Evolutionary conservation across 179 eudicot genomes (phyloP), one percentile per base, ranked within the genome.

Genomic region (Amaranthus tricolor): DNA sequence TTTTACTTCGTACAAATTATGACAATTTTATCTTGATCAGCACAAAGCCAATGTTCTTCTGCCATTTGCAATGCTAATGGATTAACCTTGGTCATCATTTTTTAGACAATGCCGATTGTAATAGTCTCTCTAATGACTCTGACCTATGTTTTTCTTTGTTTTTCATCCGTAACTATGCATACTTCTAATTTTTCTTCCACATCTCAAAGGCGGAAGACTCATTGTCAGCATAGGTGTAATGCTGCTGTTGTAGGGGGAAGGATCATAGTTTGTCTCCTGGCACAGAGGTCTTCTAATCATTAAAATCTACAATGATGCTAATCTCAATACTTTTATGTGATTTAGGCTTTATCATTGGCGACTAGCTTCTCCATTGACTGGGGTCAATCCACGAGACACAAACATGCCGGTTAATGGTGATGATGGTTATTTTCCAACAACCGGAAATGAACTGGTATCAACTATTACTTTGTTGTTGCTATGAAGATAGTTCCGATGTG

Each of bases 331-430:
- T 64, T 67, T 58, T 40, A 21, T 75, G 51, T 55, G 50, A 65
- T 58, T 44, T 86, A 94, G 97, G 85, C 77, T 60, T 71, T 84
- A 74, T 16, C 92, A 88, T 64, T 95, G 99, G 99, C 80, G 57
- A 77, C 80, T 81, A 84, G 99, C 99, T 73, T 91, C 99, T 76
- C 99, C 99, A 60, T 95, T 93, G 77, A 54, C 58, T 76, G 88
- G 88, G 68, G 84, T 40, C 43, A 95, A 93, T 82, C 94, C 96
- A 62, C 89, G 98, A 79, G 98, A 95, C 76, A 80, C 70, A 78
- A 80, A 83, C 74, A 91, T 90, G 97, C 99, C 99, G 49, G 74
- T 84, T 76, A 83, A 88, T 85, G 99, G 98, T 40, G 96, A 95
- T 79, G 98, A 95, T 74, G 99, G 99, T 9, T 87, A 86, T 77